These are phyloP conservation scores for Prunus mira DNA, from an alignment of 306 rosid genomes.

Conservation along the genomic window DNA sequence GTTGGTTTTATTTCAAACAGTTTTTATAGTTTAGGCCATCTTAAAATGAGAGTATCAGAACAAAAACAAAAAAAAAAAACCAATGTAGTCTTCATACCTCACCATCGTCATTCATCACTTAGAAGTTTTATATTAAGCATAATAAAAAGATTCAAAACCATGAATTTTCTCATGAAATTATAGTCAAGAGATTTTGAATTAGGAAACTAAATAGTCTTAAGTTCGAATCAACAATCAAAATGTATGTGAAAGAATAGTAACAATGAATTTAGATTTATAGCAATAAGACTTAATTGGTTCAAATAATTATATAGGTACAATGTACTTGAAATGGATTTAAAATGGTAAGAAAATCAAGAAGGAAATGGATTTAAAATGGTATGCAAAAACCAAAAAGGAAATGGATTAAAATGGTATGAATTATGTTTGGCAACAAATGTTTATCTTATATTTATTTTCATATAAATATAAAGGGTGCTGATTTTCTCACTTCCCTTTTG, in stretches of 20 bases:
- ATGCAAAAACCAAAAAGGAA: not conserved
- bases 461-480: not conserved
- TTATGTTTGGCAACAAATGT: not conserved
- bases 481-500: no score
- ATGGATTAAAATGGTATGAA: not conserved
- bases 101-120: no score
- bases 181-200: no score
- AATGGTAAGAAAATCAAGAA: not conserved
- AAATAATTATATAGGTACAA: not conserved
- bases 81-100: no score
- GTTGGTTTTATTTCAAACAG: no score
- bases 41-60: no score
- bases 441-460: not conserved
- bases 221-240: not conserved
- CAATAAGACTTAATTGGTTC: not conserved
- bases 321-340: not conserved
- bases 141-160: no score
- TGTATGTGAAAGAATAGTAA: no score
- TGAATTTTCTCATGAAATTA: no score
- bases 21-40: no score
- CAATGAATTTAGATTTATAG: not conserved
- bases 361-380: not conserved
- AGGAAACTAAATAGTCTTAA: not conserved
- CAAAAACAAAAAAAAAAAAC: no score
- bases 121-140: no score